Percentiles rank a stretch among this genome's conserved stretches.
phyloP scores from a whole-genome alignment of 805 yeast genomes.

The Metschnikowia peoriensis region DNA sequence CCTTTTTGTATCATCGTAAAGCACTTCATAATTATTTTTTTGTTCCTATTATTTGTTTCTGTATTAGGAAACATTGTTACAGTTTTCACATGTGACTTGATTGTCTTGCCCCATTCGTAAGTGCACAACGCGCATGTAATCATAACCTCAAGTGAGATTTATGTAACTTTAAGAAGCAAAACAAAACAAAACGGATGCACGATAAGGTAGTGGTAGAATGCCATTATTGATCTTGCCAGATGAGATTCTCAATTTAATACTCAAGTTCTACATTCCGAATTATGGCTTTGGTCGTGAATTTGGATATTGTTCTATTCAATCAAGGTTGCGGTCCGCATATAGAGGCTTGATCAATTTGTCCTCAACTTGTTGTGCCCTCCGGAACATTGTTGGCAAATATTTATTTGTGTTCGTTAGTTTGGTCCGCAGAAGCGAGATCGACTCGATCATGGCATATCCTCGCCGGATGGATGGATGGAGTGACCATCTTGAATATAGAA shows the following conservation, averaged over 20 bases:
- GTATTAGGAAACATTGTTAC: too few species aligned
- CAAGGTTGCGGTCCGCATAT: background rate
- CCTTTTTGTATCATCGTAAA: background rate
- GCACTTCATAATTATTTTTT: too few species aligned
- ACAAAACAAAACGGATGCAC: background rate
- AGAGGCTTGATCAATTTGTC: slow-evolving; percentile 20
- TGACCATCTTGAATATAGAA: slow-evolving; percentile 16
- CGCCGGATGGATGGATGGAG: slow-evolving; percentile 21
- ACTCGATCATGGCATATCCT: slow-evolving; percentile 25
- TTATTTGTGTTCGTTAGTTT: slow-evolving; percentile 25
- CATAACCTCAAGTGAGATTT: too few species aligned
- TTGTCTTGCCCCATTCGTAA: too few species aligned
- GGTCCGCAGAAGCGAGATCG: slow-evolving; percentile 27
- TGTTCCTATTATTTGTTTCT: too few species aligned
- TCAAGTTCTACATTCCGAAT: background rate
- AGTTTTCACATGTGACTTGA: too few species aligned
- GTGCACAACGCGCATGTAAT: too few species aligned
- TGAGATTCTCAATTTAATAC: slow-evolving; percentile 3
- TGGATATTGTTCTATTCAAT: background rate
- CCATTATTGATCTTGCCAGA: slow-evolving; percentile 9
- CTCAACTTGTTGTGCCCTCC: slow-evolving; percentile 24
- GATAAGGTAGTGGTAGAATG: background rate
- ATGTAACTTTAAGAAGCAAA: background rate
- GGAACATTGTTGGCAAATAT: slow-evolving; percentile 20
- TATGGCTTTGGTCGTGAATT: background rate